phyloP scores from a whole-genome alignment of 2,329 filamentous ascomycete genomes.

The Alternaria novae-zelandiae region DNA sequence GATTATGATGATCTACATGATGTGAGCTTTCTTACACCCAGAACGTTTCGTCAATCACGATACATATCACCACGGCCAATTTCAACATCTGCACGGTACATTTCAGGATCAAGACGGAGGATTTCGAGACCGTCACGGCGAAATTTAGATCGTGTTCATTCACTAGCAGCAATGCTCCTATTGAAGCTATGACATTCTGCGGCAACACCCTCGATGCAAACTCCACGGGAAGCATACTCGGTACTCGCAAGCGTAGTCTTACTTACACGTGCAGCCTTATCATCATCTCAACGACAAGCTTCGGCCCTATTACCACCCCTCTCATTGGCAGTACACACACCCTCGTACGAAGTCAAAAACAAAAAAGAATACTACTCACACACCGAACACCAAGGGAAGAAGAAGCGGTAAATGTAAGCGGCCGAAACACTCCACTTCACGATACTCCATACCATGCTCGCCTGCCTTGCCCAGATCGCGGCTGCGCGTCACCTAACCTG shows the following conservation, averaged over 20 bases:
- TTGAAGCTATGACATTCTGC: background rate
- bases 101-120: background rate
- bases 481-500: background rate
- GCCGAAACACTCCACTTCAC: constrained; percentile 6
- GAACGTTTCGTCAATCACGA: background rate
- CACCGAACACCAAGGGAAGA: constrained; percentile 1
- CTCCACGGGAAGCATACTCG: background rate
- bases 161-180: background rate
- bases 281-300: background rate
- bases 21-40: no score
- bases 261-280: background rate
- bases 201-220: background rate
- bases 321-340: background rate
- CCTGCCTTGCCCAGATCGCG: background rate
- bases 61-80: background rate
- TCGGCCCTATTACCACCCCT: background rate
- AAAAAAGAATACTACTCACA: background rate
- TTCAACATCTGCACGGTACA: background rate
- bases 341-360: background rate
- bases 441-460: background rate
- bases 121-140: background rate
- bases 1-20: background rate
- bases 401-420: constrained; percentile 10
- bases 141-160: background rate
- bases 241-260: background rate